Conservation (phyloP, 2,329 filamentous ascomycete species). For the Sporothrix luriei region DNA sequence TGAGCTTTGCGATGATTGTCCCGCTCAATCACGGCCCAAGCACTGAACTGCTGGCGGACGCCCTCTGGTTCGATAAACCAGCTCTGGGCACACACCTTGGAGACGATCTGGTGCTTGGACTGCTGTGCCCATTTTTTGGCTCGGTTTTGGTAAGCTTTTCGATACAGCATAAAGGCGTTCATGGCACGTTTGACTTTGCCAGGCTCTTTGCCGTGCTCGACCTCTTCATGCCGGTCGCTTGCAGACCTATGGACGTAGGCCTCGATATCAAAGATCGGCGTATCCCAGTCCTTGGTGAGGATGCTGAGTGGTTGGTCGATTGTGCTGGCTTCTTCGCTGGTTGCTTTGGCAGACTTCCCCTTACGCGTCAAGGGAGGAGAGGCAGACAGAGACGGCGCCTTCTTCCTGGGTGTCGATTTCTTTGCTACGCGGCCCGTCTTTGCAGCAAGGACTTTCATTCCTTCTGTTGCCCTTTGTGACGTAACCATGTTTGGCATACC, state of each 20-base stretch:
- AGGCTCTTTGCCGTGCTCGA: constrained; percentile 65
- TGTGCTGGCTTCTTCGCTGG: constrained; percentile 44
- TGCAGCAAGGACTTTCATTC: constrained; percentile 43
- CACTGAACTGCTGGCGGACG: constrained; percentile 73
- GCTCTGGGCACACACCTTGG: constrained; percentile 79
- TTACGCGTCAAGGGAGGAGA: constrained; percentile 40
- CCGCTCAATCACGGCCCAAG: constrained; percentile 77
- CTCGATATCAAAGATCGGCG: constrained; percentile 76
- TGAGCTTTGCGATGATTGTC: constrained; percentile 83
- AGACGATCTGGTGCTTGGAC: constrained; percentile 93
- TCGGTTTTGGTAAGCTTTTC: constrained; percentile 85
- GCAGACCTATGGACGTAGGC: constrained; percentile 73
- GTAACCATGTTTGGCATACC: constrained; percentile 38
- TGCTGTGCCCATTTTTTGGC: constrained; percentile 79
- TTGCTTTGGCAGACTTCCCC: constrained; percentile 47
- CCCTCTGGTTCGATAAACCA: constrained; percentile 80
- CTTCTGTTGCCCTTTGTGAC: constrained; percentile 38
- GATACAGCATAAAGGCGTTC: constrained; percentile 98
- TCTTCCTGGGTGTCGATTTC: constrained; percentile 49
- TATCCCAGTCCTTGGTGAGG: constrained; percentile 63
- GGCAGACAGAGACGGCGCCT: constrained; percentile 31
- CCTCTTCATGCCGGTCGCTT: constrained; percentile 68
- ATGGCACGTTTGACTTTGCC: constrained; percentile 88
- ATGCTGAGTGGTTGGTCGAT: constrained; percentile 70
- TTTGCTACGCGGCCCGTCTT: constrained; percentile 45